phyloP scores from a whole-genome alignment of 2,329 filamentous ascomycete species.

The Atkinsonella texensis region DNA sequence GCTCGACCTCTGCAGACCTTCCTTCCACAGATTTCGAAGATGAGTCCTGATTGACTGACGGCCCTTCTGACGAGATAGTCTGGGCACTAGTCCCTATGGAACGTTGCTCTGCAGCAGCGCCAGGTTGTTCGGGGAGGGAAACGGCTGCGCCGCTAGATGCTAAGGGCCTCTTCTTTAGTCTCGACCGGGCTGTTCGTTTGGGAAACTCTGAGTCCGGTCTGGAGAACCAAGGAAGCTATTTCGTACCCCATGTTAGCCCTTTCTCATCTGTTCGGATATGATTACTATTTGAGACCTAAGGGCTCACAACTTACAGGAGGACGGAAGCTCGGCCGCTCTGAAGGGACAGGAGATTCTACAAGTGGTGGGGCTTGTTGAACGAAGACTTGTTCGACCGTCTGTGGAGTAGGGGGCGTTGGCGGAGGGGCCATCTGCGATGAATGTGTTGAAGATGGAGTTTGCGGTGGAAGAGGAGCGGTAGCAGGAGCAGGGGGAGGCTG shows the following conservation, averaged over 20 bases:
- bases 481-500: constrained; percentile 36
- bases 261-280: not conserved
- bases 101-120: constrained; percentile 15
- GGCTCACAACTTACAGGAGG: constrained; percentile 34
- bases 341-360: constrained; percentile 5
- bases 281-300: no score
- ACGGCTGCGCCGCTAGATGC: constrained; percentile 25
- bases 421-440: constrained; percentile 31
- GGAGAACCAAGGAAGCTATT: constrained; percentile 47
- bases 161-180: constrained; percentile 30
- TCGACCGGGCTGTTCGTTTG: constrained; percentile 21
- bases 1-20: not conserved
- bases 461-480: constrained; percentile 30
- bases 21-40: not conserved
- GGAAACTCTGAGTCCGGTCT: constrained; percentile 40
- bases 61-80: not conserved
- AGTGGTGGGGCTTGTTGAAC: constrained; percentile 7
- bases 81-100: not conserved
- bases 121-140: constrained; percentile 31
- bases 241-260: not conserved
- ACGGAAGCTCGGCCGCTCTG: constrained; percentile 25
- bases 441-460: constrained; percentile 42
- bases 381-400: constrained; percentile 20
- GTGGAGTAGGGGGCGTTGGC: constrained; percentile 35
- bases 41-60: constrained; percentile 3